Evolutionary conservation across 2,329 filamentous ascomycete species (phyloP).

Genomic region (Lasiodiplodia hormozganensis): DNA sequence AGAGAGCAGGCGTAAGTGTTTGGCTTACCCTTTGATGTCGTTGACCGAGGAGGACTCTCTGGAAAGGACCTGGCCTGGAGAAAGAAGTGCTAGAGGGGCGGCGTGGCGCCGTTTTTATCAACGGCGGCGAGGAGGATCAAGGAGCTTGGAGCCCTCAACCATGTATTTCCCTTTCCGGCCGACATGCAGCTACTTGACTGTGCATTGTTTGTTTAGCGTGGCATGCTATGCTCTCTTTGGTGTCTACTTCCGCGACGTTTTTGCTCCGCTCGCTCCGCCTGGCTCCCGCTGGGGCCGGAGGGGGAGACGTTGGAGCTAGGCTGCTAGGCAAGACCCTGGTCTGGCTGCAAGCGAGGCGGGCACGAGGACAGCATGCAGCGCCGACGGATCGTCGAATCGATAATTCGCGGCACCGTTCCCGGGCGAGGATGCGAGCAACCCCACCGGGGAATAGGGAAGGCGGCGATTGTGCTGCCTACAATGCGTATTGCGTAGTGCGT

Average conservation of each 20-base stretch:
- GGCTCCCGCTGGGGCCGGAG: slow-evolving; percentile 1
- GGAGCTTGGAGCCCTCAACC: not conserved
- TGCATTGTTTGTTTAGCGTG: not conserved
- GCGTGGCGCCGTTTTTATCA: slow-evolving; percentile 3
- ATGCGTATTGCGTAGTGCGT: not conserved
- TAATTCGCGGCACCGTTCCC: not conserved
- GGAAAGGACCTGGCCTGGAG: slow-evolving; percentile 5
- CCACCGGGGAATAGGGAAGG: not conserved
- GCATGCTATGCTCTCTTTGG: slow-evolving; percentile 1
- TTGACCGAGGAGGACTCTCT: not conserved
- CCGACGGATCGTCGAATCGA: slow-evolving; percentile 22
- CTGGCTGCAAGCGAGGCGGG: not conserved
- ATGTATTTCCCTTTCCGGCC: not conserved
- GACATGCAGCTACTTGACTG: not conserved
- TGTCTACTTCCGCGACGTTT: not conserved
- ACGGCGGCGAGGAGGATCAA: not conserved
- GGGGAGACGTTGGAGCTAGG: slow-evolving; percentile 8
- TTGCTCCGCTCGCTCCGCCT: not conserved
- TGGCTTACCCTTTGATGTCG: slow-evolving; percentile 6
- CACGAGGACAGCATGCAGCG: not conserved
- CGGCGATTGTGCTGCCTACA: not conserved
- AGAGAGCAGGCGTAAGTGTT: not conserved
- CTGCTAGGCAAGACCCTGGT: not conserved
- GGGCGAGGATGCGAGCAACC: not conserved
- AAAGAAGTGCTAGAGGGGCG: not conserved